phyloP scores from a whole-genome alignment of 495 filamentous ascomycete species.

The Parathielavia hyrcaniae region DNA sequence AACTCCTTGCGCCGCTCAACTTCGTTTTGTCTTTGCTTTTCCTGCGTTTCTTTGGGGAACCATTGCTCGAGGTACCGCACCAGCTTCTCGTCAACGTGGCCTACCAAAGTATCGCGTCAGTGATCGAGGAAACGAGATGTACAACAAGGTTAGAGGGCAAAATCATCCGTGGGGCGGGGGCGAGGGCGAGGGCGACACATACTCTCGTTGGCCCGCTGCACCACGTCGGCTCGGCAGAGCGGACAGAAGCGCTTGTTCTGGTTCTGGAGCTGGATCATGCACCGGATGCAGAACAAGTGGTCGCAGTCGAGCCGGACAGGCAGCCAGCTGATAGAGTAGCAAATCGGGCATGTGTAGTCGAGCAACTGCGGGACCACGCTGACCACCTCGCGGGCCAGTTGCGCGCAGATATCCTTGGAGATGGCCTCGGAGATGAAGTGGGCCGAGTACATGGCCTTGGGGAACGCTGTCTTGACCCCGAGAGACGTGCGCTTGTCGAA shows the following conservation, averaged over 20 bases:
- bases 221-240: constrained; percentile 56
- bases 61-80: constrained; percentile 37
- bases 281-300: constrained; percentile 67
- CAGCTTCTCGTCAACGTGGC: constrained; percentile 56
- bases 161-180: no score
- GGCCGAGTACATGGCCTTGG: constrained; percentile 44
- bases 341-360: constrained; percentile 71
- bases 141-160: no score
- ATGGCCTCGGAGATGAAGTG: constrained; percentile 50
- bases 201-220: constrained; percentile 55
- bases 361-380: constrained; percentile 61
- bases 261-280: constrained; percentile 63
- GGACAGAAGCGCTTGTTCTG: constrained; percentile 55
- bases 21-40: constrained; percentile 56
- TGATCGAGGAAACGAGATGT: background rate
- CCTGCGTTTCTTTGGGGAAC: constrained; percentile 64
- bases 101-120: constrained; percentile 24
- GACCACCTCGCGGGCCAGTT: constrained; percentile 58
- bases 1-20: constrained; percentile 48
- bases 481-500: constrained; percentile 74
- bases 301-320: constrained; percentile 59
- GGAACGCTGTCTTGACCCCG: constrained; percentile 50
- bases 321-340: constrained; percentile 57
- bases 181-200: constrained; percentile 16
- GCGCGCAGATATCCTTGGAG: constrained; percentile 59